Base-by-base conservation (phyloP, 768 basidiomycete genomes). In the Royoungia palumana region DNA sequence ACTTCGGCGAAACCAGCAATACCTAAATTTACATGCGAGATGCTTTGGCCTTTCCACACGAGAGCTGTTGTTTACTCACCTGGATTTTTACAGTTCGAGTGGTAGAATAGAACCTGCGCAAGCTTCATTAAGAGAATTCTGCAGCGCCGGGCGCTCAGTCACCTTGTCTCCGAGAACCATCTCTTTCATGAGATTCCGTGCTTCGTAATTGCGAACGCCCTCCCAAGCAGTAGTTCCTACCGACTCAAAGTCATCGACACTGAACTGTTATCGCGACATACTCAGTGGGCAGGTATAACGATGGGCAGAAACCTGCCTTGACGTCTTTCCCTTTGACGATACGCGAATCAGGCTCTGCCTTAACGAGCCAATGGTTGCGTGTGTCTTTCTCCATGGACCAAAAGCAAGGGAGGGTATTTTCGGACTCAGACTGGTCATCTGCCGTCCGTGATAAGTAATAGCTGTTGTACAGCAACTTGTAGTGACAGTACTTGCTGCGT, bases 241-340 rank as follows among this genome's bases (percentile, higher is more conserved):
- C 8, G 72, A 53, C 66, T 92, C 89, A 61, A 93, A 89, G 65
- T 93, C 90, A 53, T 91, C 89, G 7, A 93, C 82, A 51, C 86
- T 88, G 61, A 93, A 93, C 88, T 90, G n/a, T n/a, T n/a, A 57
- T 48, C n/a, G 7, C 32, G 47, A 19, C 14, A 49, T 22, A 49
- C 21, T 51, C 24, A 46, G 42, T 20, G 27, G 21, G 7, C 3
- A 17, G 32, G 27, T 25, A 30, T 17, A 20, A 30, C 11, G 13
- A 25, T 14, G 16, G 14, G 30, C n/a, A 44, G 19, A 27, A 35
- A 46, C 68, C 39, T 55, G 75, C 89, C 76, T 88, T 91, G 55
- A 94, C 88, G 54, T 94, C 90, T 57, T 85, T 88, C 37, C 89
- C 90, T 65, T 90, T 93, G 36, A 89, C 87, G 39, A 91, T 60